Percentiles rank a stretch among this genome's conserved stretches.
phyloP scores from a whole-genome alignment of 192 early-diverging fungal species.

The Phycomyces blakesleeanus region DNA sequence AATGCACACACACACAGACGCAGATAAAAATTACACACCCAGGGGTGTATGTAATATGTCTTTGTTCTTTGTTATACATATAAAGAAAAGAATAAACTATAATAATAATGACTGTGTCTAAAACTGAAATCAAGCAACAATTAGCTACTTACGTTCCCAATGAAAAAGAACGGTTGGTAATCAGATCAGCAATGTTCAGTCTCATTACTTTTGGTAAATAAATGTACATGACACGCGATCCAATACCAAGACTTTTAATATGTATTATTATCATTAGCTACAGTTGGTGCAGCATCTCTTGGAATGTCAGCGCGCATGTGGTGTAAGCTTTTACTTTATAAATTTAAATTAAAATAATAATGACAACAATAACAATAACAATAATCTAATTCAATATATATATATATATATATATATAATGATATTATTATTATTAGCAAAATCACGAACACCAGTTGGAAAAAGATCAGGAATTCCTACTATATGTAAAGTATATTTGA shows the following conservation, averaged over 20 bases:
- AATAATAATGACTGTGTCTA: not conserved
- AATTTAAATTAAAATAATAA: too few species aligned
- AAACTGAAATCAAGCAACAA: slow-evolving; percentile 7
- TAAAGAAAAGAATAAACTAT: not conserved
- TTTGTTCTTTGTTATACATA: slow-evolving; percentile 4
- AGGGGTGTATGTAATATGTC: not conserved
- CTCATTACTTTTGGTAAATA: slow-evolving; percentile 13
- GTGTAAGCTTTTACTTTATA: too few species aligned
- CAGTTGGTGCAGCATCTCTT: slow-evolving; percentile 16
- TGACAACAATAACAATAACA: too few species aligned
- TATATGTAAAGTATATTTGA: slow-evolving; percentile 9
- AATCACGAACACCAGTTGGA: not conserved
- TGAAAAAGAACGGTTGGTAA: slow-evolving; percentile 6
- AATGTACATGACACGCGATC: not conserved
- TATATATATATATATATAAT: too few species aligned
- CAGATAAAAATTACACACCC: too few species aligned
- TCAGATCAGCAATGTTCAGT: slow-evolving; percentile 12
- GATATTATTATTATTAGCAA: slow-evolving; percentile 5
- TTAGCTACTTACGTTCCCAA: slow-evolving; percentile 11
- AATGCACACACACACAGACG: too few species aligned
- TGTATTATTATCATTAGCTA: not conserved
- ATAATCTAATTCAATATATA: too few species aligned
- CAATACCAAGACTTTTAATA: not conserved
- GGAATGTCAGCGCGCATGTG: slow-evolving; percentile 14
- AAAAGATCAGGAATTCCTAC: slow-evolving; percentile 10